phyloP scores from a whole-genome alignment of 2,329 filamentous ascomycete genomes.

The Plectosphaerella sp. region DNA sequence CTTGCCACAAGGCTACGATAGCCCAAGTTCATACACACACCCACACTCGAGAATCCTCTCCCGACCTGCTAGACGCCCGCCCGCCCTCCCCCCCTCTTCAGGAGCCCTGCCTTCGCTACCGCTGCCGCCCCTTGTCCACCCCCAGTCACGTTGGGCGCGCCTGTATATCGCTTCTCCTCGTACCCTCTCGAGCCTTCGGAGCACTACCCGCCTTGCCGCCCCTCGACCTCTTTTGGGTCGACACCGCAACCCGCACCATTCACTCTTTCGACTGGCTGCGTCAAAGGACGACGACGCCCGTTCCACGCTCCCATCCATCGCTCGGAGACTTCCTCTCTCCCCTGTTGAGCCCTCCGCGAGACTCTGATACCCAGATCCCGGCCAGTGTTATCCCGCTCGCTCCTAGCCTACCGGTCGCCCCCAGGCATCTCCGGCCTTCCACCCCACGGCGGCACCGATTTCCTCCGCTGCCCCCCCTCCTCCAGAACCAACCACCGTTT shows the following conservation, averaged over 20 bases:
- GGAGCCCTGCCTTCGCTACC: background rate
- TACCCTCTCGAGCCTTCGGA: conserved; percentile 1
- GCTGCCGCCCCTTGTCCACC: background rate
- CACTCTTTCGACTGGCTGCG: conserved; percentile 8
- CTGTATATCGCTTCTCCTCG: background rate
- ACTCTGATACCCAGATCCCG: background rate
- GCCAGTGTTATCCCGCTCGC: too few species aligned
- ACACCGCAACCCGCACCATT: conserved; percentile 6
- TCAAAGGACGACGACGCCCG: conserved; percentile 2
- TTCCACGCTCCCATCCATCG: background rate
- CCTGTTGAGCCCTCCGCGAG: conserved; percentile 13
- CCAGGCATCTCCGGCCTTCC: background rate
- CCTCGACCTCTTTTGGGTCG: conserved; percentile 3
- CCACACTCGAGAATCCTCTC: background rate
- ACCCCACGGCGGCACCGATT: too few species aligned
- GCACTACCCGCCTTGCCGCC: conserved; percentile 4
- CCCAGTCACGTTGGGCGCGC: background rate
- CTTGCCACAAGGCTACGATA: background rate
- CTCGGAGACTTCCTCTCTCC: conserved; percentile 7
- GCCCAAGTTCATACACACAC: background rate
- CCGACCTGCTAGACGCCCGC: background rate
- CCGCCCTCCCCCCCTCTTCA: background rate
- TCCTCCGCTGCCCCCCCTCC: too few species aligned
- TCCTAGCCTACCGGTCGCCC: background rate
- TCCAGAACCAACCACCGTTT: background rate